phyloP scores from a whole-genome alignment of 2,329 filamentous ascomycete species.

The Septoria linicola region DNA sequence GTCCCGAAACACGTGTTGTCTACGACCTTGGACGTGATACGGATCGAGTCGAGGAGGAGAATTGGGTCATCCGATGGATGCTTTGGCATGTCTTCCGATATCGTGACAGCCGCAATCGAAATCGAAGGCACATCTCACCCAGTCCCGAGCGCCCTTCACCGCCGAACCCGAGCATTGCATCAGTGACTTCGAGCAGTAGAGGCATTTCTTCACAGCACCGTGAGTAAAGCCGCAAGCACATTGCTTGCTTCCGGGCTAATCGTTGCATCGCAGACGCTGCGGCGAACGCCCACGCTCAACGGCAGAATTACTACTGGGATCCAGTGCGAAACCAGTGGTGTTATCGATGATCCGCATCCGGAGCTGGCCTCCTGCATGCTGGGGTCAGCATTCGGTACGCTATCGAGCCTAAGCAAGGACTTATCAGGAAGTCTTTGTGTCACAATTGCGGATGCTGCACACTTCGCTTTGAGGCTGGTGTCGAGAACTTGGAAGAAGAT shows the following conservation, averaged over 20 bases:
- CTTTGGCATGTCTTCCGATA: constrained; percentile 55
- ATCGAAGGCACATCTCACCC: constrained; percentile 29
- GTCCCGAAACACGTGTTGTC: constrained; percentile 40
- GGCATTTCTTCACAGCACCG: constrained; percentile 12
- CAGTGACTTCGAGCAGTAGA: constrained; percentile 6
- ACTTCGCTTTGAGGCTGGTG: not conserved
- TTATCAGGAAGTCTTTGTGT: too few species aligned
- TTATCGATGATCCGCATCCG: constrained; percentile 15
- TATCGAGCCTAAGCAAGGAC: not conserved
- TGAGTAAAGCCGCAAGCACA: constrained; percentile 13
- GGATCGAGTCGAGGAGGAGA: constrained; percentile 46
- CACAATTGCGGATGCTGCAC: too few species aligned
- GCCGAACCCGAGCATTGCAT: constrained; percentile 18
- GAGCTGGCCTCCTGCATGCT: too few species aligned
- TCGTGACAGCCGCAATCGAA: constrained; percentile 44
- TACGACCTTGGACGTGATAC: constrained; percentile 46
- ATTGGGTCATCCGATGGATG: constrained; percentile 54
- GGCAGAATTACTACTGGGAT: constrained; percentile 35
- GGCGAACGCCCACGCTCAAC: constrained; percentile 12
- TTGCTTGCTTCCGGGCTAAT: not conserved
- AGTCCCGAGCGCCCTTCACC: constrained; percentile 22
- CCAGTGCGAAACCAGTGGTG: constrained; percentile 33
- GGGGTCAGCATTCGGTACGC: not conserved
- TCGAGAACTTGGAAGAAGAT: not conserved
- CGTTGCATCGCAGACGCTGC: not conserved